Evolutionary conservation across 2,329 filamentous ascomycete species (phyloP), one percentile per base, ranked within the genome.

Genomic region (Cercospora berteroae): DNA sequence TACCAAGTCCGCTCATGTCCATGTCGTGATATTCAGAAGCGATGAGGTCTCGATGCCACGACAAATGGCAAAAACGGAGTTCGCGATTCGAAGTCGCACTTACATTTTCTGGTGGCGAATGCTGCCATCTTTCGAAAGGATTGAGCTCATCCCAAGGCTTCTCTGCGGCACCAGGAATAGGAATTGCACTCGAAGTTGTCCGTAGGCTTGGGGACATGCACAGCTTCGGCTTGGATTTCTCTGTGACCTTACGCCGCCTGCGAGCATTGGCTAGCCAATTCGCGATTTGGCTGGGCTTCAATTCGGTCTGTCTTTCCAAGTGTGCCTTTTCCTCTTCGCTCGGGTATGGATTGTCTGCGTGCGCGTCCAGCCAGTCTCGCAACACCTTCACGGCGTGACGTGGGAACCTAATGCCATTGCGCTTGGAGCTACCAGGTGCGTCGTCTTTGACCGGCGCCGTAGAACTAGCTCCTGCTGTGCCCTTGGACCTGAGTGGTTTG

Each of bases 261-360:
- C 93, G 88, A 66, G 93, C 93, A 79, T 97, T 97, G 67, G 93
- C 93, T 57, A 97, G 87, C 93, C 93, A 97, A 77, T 96, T 96
- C 10, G 89, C 90, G 73, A 97, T 94, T 76, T 97, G 94, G 13
- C 86, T 90, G 74, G 92, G 88, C 77, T 88, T 93, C 48, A 97
- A 83, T 7, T 93, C 92, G 0, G 93, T 97, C 73, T 90, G 86
- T 57, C 86, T 85, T 78, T 93, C 90, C 27, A 97, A 83, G 69
- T 88, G 86, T 71, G 93, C 90, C 75, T 94, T 96, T 76, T 97
- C 92, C 67, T 93, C 89, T 52, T 96, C 93, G 36, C 88, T 94
- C 5, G 94, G 93, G 76, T 97, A 97, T 0, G 93, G 94, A 73
- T 96, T 91, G 62, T 90, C 86, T 74, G 87, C 87, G 76, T 97